Base-by-base conservation (phyloP, 2,329 filamentous ascomycete species). In the Apiospora marii region DNA sequence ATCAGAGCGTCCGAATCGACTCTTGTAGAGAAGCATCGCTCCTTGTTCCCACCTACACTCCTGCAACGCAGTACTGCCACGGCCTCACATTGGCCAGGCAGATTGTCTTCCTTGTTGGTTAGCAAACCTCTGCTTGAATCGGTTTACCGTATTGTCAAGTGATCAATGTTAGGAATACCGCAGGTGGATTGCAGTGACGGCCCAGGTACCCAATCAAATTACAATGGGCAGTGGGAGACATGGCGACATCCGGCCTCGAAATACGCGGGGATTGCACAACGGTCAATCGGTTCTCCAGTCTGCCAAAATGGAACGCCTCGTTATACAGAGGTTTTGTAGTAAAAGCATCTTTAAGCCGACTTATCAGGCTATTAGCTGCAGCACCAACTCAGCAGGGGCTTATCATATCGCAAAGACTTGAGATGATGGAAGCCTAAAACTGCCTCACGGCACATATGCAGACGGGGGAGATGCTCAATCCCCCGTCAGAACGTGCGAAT, bases 381-480 rank as follows among this genome's bases (percentile, higher is more conserved):
- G n/a, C n/a, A 58, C 51, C 51, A 58, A 58, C 27, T 30, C 24
- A 58, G 51, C 51, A 48, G 44, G 51, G 51, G 51, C 51, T 58
- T 30, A 58, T 58, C 24, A 58, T 27, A 58, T 19, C 51, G 51
- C 13, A 58, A 58, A 58, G 51, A 14, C 51, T 58, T 58, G 13
- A 58, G 51, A 58, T 27, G 27, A 16, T 58, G 13, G 51, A 58
- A 58, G 51, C 51, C 51, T 14, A 27, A 58, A 13, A 58, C 51
- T 58, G 51, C 51, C 51, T 58, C 24, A 58, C 51, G 51, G 24
- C 12, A 58, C 13, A 58, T 58, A 58, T 58, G 27, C 51, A 58
- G 24, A 27, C 24, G 51, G 51, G 51, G 24, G 27, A 58, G 27
- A 58, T 58, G 24, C 24, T 58, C 24, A 58, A 58, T 58, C 51